phyloP scores from a whole-genome alignment of 148 eudicot genomes.

The Chenopodium berlandieri region DNA sequence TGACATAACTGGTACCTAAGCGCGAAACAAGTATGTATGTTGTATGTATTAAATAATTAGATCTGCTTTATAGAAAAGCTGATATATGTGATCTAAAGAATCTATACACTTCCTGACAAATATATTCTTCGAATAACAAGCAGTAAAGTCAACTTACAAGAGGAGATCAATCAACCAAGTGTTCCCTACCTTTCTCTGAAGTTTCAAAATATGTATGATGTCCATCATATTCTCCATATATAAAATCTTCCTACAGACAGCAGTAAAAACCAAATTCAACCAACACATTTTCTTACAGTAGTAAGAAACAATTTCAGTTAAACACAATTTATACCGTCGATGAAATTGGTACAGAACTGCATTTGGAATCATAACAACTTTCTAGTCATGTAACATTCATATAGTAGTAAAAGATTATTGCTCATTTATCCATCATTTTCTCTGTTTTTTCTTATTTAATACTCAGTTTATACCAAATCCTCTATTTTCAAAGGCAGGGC shows the following conservation, averaged over 20 bases:
- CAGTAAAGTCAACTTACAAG: not conserved
- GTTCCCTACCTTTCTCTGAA: constrained; percentile 51
- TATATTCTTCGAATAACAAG: not conserved
- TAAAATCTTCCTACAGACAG: constrained; percentile 64
- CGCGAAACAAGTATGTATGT: not conserved
- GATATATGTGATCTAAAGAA: not conserved
- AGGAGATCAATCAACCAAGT: not conserved
- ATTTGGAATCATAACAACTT: no score
- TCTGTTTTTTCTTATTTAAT: no score
- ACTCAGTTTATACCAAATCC: no score
- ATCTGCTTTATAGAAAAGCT: not conserved
- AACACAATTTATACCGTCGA: not conserved
- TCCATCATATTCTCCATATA: constrained; percentile 63
- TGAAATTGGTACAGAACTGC: not conserved
- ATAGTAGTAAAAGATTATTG: no score
- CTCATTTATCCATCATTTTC: no score
- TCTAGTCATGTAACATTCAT: no score
- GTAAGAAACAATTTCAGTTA: not conserved
- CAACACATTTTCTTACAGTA: not conserved
- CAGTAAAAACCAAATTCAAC: constrained; percentile 8
- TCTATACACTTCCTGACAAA: not conserved
- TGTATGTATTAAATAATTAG: not conserved
- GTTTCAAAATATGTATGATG: constrained; percentile 77
- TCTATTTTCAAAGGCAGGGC: no score
- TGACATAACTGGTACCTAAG: not conserved